These are phyloP conservation scores for Colletotrichum sojae DNA, from an alignment of 2,329 filamentous ascomycete genomes.

Conservation along the genomic window DNA sequence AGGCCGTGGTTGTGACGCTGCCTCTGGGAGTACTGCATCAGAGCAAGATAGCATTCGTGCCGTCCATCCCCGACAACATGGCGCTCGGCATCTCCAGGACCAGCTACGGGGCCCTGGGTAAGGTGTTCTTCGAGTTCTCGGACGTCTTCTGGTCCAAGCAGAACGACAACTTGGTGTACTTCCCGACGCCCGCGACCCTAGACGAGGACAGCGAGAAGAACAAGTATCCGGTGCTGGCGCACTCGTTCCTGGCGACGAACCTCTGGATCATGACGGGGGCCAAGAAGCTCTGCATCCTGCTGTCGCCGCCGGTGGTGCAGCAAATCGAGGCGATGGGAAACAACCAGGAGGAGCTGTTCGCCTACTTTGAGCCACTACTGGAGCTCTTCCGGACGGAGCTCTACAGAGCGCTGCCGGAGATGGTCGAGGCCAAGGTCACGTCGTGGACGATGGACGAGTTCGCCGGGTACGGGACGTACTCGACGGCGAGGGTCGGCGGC, in stretches of 20 bases:
- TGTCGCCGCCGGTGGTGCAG: slow-evolving; percentile 9
- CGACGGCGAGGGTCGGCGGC: slow-evolving; percentile 5
- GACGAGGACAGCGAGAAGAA: slow-evolving; percentile 14
- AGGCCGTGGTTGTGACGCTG: slow-evolving; percentile 13
- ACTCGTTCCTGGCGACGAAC: slow-evolving; percentile 11
- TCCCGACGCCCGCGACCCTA: slow-evolving; percentile 5
- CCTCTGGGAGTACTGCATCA: slow-evolving; percentile 16
- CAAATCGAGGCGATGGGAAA: neutral
- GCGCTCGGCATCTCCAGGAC: neutral
- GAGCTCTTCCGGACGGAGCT: slow-evolving; percentile 9
- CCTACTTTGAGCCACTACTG: slow-evolving; percentile 15
- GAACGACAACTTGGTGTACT: slow-evolving; percentile 19
- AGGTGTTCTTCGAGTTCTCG: slow-evolving; percentile 24
- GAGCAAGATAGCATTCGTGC: neutral
- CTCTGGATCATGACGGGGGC: slow-evolving; percentile 15
- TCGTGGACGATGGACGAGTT: slow-evolving; percentile 15
- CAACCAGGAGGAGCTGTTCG: neutral
- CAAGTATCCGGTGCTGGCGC: neutral
- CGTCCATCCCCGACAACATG: neutral
- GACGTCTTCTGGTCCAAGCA: slow-evolving; percentile 23
- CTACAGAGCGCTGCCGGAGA: neutral
- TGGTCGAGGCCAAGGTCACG: slow-evolving; percentile 1
- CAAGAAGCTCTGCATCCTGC: slow-evolving; percentile 4
- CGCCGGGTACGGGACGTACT: slow-evolving; percentile 6
- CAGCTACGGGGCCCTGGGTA: slow-evolving; percentile 14